These are phyloP conservation scores for Pseudonitzschia delicatissima DNA, from an alignment of 108 stramenopile species.

Conservation along the genomic window DNA sequence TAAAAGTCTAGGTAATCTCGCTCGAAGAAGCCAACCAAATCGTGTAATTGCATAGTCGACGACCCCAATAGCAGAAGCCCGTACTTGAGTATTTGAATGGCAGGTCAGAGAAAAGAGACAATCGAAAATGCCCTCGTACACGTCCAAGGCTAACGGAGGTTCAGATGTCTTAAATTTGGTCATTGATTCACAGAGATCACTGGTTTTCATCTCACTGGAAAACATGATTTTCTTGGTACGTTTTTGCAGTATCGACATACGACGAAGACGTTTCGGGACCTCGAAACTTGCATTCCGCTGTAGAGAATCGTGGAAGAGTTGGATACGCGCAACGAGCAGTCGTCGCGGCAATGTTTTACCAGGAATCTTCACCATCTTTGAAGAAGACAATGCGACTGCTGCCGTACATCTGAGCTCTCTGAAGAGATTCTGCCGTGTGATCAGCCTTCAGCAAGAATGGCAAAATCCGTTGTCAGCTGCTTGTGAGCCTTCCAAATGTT, in stretches of 20 bases:
- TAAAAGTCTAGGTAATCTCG: slow-evolving; percentile 58
- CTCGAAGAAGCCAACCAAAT: slow-evolving; percentile 72
- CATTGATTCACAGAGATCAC: slow-evolving; percentile 18
- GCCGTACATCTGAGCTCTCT: slow-evolving; percentile 39
- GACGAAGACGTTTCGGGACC: slow-evolving; percentile 64
- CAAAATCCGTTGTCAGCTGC: slow-evolving; percentile 65
- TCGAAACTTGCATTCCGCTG: slow-evolving; percentile 75
- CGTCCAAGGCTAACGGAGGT: slow-evolving; percentile 37
- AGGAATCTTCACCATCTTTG: slow-evolving; percentile 86
- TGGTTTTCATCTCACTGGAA: slow-evolving; percentile 18
- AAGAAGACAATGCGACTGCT: slow-evolving; percentile 37
- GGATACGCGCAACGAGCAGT: slow-evolving; percentile 66
- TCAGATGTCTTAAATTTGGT: background rate
- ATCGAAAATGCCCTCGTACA: slow-evolving; percentile 77
- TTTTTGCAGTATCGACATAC: slow-evolving; percentile 19
- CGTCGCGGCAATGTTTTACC: slow-evolving; percentile 75
- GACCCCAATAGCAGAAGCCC: slow-evolving; percentile 66
- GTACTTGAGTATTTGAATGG: slow-evolving; percentile 82
- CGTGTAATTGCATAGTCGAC: slow-evolving; percentile 80
- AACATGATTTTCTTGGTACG: slow-evolving; percentile 33
- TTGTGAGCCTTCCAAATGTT: slow-evolving; percentile 85
- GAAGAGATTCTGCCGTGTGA: slow-evolving; percentile 48
- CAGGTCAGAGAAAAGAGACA: slow-evolving; percentile 77
- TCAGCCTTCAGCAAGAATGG: slow-evolving; percentile 56
- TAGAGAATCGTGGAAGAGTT: slow-evolving; percentile 62